Conservation (phyloP, 495 filamentous ascomycete species). For the Neurospora pannonica region DNA sequence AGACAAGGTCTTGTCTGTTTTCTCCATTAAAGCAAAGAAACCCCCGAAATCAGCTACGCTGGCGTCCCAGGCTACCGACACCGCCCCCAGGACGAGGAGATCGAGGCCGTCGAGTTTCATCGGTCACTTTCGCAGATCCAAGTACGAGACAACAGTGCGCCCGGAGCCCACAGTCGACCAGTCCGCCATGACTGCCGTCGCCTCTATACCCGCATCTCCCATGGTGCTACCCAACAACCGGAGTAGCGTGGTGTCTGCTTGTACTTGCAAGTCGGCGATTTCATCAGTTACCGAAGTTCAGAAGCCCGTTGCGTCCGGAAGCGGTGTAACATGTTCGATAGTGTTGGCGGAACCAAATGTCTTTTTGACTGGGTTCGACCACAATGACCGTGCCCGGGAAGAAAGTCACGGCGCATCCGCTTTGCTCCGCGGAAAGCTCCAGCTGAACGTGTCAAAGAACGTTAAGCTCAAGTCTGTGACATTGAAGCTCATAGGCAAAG, state of each 20-base stretch:
- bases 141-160: not conserved
- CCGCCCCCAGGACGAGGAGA: constrained; percentile 1
- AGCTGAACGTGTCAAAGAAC: constrained; percentile 75
- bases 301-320: constrained; percentile 65
- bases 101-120: constrained; percentile 21
- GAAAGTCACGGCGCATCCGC: constrained; percentile 51
- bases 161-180: constrained; percentile 1
- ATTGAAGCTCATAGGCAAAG: constrained; percentile 74
- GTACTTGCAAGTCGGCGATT: constrained; percentile 13
- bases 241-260: constrained; percentile 31
- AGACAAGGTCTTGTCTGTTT: constrained; percentile 31
- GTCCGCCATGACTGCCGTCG: constrained; percentile 16
- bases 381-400: constrained; percentile 56
- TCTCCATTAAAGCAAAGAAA: constrained; percentile 18
- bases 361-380: constrained; percentile 86
- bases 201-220: constrained; percentile 5
- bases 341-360: constrained; percentile 81
- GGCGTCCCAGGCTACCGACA: constrained; percentile 7
- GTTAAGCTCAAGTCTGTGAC: constrained; percentile 93
- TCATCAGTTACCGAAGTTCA: constrained; percentile 39
- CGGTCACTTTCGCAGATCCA: constrained; percentile 16
- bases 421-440: constrained; percentile 76
- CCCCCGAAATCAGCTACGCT: not conserved
- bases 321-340: constrained; percentile 62
- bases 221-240: constrained; percentile 20